A percentile compares a stretch with the other conserved stretches of the same genome.
Evolutionary conservation across 2,329 filamentous ascomycete species (phyloP).

Genomic region (Calonectria naviculata): DNA sequence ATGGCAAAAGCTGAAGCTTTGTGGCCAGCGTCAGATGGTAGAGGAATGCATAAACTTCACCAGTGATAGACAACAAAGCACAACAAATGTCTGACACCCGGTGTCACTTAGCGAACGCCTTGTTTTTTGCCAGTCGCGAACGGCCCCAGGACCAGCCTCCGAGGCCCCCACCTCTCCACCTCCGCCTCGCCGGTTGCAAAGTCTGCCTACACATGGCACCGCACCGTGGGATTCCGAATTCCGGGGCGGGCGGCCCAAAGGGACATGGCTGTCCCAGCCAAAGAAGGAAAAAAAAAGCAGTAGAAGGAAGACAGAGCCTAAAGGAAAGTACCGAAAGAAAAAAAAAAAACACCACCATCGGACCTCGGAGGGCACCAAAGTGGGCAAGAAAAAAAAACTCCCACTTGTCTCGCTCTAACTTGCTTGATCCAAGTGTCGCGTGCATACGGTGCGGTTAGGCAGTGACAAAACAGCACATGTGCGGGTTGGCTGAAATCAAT

Average conservation of each 20-base stretch:
- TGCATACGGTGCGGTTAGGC: conserved; percentile 37
- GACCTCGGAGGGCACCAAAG: conserved; percentile 17
- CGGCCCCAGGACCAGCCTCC: conserved; percentile 1
- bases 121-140: not conserved
- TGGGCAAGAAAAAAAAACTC: conserved; percentile 37
- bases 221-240: not conserved
- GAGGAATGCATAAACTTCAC: conserved; percentile 1
- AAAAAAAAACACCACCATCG: not conserved
- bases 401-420: conserved; percentile 37
- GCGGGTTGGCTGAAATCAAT: conserved; percentile 6
- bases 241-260: conserved; percentile 5
- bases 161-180: not conserved
- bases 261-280: not conserved
- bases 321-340: not conserved
- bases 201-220: not conserved
- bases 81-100: not conserved
- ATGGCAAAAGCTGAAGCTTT: not conserved
- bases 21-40: not conserved
- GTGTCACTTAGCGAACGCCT: not conserved
- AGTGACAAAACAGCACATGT: not conserved
- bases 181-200: not conserved
- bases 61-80: not conserved
- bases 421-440: conserved; percentile 34
- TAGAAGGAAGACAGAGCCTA: not conserved
- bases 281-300: not conserved